Base-by-base conservation (phyloP, 2,329 filamentous ascomycete genomes). In the Amesomyces nigricolor region DNA sequence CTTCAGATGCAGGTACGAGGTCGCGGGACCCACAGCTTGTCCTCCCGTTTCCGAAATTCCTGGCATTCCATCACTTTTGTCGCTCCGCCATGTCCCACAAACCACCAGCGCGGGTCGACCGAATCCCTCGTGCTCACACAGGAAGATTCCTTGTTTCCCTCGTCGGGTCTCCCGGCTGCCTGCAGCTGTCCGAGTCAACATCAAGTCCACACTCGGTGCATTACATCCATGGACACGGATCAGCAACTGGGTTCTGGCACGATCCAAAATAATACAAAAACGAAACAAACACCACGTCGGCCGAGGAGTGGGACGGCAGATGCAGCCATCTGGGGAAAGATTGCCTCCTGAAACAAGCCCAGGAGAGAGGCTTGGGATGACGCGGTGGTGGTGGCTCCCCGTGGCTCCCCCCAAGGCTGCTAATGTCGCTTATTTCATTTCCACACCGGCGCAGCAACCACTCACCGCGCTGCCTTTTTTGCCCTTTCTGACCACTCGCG, bases 361-460 rank as follows among this genome's bases (percentile, higher is more conserved):
- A 22, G 22, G 3, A 30, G 10, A 16, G 16, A 8, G 30, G 26
- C 14, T 13, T 35, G 4, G 39, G 17, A 50, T 53, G 55, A 47
- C 44, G 45, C 51, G 44, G 40, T 38, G 45, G 38, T 53, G 48
- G 8, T 46, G 54, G 50, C 35, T 35, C 32, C 32, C 32, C 53
- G 56, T 62, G 56, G 56, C 52, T 53, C 45, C 13, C 48, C 51
- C 48, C 51, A 55, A 42, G 16, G 19, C 45, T 30, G 43, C 61
- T 64, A 67, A 67, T 68, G 57, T 70, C 67, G 68, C 64, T 68
- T 69, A 67, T 58, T 62, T 67, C 64, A 70, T 70, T 70, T 70
- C 66, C 63, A 43, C 45, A 37, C 50, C 46, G 50, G 45, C 32
- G 46, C 44, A 32, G 49, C 56, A 58, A 56, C 61, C 62, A 61